Percentiles rank a stretch among this genome's conserved stretches.
phyloP scores from a whole-genome alignment of 352 stramenopile genomes.

The Phytophthora aleatoria region DNA sequence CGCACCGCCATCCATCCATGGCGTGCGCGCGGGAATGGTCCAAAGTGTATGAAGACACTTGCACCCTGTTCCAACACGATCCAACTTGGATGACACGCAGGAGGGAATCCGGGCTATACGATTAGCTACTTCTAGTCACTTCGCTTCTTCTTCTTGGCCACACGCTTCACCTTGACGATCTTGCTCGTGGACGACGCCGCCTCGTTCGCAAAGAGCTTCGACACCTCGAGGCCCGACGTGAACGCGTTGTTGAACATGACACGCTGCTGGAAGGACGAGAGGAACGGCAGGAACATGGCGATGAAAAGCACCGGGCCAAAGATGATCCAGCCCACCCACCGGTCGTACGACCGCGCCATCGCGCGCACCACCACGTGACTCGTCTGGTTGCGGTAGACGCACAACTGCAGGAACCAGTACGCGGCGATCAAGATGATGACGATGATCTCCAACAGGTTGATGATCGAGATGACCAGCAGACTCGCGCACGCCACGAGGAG shows the following conservation, averaged over 20 bases:
- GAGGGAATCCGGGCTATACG: constrained; percentile 1
- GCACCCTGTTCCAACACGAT: background rate
- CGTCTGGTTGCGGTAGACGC: constrained; percentile 76
- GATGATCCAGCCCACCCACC: constrained; percentile 88
- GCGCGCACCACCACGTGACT: constrained; percentile 81
- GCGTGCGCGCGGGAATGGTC: constrained; percentile 15
- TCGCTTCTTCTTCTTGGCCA: constrained; percentile 90
- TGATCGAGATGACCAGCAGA: constrained; percentile 69
- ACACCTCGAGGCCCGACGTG: constrained; percentile 85
- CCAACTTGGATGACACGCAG: background rate
- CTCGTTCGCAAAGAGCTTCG: constrained; percentile 89
- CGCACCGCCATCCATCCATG: constrained; percentile 5
- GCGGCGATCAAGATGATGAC: constrained; percentile 73
- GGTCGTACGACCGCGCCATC: constrained; percentile 77
- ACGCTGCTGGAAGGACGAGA: constrained; percentile 85
- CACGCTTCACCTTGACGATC: constrained; percentile 86
- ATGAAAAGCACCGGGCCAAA: constrained; percentile 89
- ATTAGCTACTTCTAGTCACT: constrained; percentile 41
- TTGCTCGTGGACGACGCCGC: constrained; percentile 69
- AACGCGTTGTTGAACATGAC: constrained; percentile 93
- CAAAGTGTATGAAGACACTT: constrained; percentile 9
- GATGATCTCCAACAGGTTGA: constrained; percentile 76
- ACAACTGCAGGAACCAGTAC: constrained; percentile 89
- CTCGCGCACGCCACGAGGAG: constrained; percentile 58
- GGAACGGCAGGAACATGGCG: constrained; percentile 89